phyloP scores from a whole-genome alignment of 345 rosid genomes.

The Lumnitzera littorea region DNA sequence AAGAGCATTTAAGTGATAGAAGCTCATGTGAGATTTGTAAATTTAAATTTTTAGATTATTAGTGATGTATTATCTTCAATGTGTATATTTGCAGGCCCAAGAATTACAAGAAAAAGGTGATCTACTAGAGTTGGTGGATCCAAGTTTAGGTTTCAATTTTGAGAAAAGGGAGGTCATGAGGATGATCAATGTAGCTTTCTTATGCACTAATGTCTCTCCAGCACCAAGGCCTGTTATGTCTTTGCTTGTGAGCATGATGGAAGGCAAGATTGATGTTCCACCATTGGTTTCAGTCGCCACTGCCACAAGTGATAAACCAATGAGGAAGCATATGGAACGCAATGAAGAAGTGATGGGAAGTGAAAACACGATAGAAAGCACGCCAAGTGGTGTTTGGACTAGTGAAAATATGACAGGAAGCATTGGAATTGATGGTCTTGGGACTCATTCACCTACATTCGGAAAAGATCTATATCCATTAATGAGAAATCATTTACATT shows the following conservation, averaged over 20 bases:
- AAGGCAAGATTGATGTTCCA: constrained; percentile 17
- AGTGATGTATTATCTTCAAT: too few species aligned
- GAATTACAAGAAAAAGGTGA: constrained; percentile 21
- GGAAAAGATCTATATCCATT: constrained; percentile 13
- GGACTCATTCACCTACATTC: constrained; percentile 6
- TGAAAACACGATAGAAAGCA: neutral
- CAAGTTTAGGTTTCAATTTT: constrained; percentile 15
- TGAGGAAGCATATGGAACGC: constrained; percentile 11
- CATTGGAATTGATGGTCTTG: neutral
- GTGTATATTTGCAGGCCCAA: constrained; percentile 12
- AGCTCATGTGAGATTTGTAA: too few species aligned
- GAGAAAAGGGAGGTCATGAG: constrained; percentile 14
- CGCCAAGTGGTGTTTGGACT: neutral
- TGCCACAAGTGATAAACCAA: neutral
- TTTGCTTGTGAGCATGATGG: constrained; percentile 21
- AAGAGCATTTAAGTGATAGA: too few species aligned
- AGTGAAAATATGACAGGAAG: neutral
- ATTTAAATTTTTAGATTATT: too few species aligned
- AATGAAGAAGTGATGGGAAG: neutral
- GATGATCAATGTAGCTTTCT: constrained; percentile 17
- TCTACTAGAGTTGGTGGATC: constrained; percentile 21
- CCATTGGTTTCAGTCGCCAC: constrained; percentile 1
- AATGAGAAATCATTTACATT: neutral
- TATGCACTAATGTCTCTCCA: constrained; percentile 20
- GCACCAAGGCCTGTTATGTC: constrained; percentile 29